These are phyloP conservation scores for Podila horticola DNA, from an alignment of 192 early-diverging fungal genomes.

Conservation along the genomic window DNA sequence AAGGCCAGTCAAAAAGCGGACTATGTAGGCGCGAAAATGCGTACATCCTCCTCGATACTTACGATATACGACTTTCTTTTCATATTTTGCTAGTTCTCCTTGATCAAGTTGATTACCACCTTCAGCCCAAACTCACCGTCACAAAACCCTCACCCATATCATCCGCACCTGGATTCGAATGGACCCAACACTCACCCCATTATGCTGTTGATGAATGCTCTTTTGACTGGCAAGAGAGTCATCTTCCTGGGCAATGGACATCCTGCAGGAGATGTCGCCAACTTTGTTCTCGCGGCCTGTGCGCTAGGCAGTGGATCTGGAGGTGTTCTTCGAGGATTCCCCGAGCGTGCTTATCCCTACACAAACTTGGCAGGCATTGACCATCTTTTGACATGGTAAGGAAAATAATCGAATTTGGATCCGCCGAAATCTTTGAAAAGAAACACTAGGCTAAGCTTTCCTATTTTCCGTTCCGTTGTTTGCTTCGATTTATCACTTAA, in stretches of 20 bases:
- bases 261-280: constrained; percentile 91
- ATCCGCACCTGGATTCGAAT: constrained; percentile 89
- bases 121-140: constrained; percentile 67
- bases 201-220: constrained; percentile 87
- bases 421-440: not conserved
- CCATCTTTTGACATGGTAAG: constrained; percentile 81
- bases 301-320: constrained; percentile 93
- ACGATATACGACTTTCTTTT: not conserved
- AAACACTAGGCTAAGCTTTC: not conserved
- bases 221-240: constrained; percentile 93
- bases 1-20: too few relatives aligned
- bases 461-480: constrained; percentile 2
- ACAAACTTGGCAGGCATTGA: constrained; percentile 90
- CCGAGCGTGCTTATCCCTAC: constrained; percentile 92
- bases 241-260: constrained; percentile 92
- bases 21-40: not conserved
- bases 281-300: constrained; percentile 91
- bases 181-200: constrained; percentile 89
- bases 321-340: constrained; percentile 82
- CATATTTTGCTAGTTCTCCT: constrained; percentile 69
- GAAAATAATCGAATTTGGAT: not conserved
- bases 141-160: constrained; percentile 66
- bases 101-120: constrained; percentile 83
- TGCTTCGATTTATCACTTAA: not conserved
- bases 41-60: not conserved